phyloP scores from a whole-genome alignment of 768 basidiomycete species.

The Phylloporus arenicola region DNA sequence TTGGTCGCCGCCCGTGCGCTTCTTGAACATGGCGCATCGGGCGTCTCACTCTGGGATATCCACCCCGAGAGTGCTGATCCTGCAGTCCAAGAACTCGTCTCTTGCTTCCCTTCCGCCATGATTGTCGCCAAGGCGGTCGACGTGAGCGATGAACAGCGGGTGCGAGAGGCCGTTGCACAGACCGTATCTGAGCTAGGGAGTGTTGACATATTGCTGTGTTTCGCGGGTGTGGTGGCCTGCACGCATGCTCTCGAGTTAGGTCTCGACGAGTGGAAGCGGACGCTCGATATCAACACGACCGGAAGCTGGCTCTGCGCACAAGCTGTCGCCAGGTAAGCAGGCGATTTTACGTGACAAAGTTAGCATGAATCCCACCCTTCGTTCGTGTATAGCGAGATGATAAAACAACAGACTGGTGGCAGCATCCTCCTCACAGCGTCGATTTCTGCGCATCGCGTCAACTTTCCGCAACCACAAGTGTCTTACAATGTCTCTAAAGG shows the following conservation, averaged over 20 bases:
- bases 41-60: slow-evolving; percentile 25
- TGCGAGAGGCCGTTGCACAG: slow-evolving; percentile 26
- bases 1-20: slow-evolving; percentile 35
- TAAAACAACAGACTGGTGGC: slow-evolving; percentile 36
- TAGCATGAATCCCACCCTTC: neutral
- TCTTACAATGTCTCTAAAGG: slow-evolving; percentile 42
- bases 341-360: neutral
- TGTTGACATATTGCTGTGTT: slow-evolving; percentile 38
- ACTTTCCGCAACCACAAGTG: slow-evolving; percentile 40
- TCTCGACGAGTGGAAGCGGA: slow-evolving; percentile 33
- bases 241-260: slow-evolving; percentile 30
- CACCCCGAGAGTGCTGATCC: slow-evolving; percentile 4
- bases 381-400: slow-evolving; percentile 33
- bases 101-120: slow-evolving; percentile 27
- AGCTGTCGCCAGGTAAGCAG: slow-evolving; percentile 34
- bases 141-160: slow-evolving; percentile 20
- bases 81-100: slow-evolving; percentile 17
- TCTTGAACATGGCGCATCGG: slow-evolving; percentile 39
- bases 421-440: slow-evolving; percentile 41
- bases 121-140: slow-evolving; percentile 29
- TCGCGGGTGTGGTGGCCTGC: slow-evolving; percentile 37
- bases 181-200: slow-evolving; percentile 29
- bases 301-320: slow-evolving; percentile 44
- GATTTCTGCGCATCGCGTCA: slow-evolving; percentile 37
- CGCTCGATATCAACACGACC: slow-evolving; percentile 39